Conservation (phyloP, 495 filamentous ascomycete genomes). For the Astrothelium subdiscretum region DNA sequence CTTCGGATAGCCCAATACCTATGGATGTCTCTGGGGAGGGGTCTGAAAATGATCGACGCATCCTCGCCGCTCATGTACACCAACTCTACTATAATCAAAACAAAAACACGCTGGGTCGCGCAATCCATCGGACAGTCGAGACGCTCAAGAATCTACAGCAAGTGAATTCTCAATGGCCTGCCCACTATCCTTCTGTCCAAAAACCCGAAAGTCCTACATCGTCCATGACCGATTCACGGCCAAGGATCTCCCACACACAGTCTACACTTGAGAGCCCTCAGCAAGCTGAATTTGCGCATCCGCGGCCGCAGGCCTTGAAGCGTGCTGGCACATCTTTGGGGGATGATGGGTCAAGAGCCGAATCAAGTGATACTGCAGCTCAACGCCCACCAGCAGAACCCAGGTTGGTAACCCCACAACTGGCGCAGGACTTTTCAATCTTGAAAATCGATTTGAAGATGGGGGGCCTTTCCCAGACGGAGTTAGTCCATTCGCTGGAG, state of each 20-base stretch:
- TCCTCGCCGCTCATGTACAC: slow-evolving; percentile 58
- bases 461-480: slow-evolving; percentile 69
- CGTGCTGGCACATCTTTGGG: slow-evolving; percentile 63
- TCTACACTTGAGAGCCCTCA: slow-evolving; percentile 24
- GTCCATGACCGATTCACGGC: slow-evolving; percentile 21
- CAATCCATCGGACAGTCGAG: slow-evolving; percentile 75
- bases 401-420: slow-evolving; percentile 78
- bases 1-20: slow-evolving; percentile 50
- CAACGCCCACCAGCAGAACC: slow-evolving; percentile 37
- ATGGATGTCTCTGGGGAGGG: slow-evolving; percentile 35
- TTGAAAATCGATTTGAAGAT: slow-evolving; percentile 90
- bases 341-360: slow-evolving; percentile 42
- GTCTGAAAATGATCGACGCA: slow-evolving; percentile 49
- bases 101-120: slow-evolving; percentile 67
- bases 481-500: slow-evolving; percentile 93
- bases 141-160: slow-evolving; percentile 68
- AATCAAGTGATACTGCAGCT: slow-evolving; percentile 60
- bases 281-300: slow-evolving; percentile 22
- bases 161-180: slow-evolving; percentile 85
- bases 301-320: slow-evolving; percentile 42
- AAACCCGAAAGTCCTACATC: slow-evolving; percentile 32
- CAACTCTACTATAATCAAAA: slow-evolving; percentile 78
- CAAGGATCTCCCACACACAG: slow-evolving; percentile 29
- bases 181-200: slow-evolving; percentile 84
- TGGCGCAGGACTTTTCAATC: slow-evolving; percentile 90